Evolutionary conservation across 805 yeast species (phyloP).

Genomic region (Metschnikowia corniflorae): DNA sequence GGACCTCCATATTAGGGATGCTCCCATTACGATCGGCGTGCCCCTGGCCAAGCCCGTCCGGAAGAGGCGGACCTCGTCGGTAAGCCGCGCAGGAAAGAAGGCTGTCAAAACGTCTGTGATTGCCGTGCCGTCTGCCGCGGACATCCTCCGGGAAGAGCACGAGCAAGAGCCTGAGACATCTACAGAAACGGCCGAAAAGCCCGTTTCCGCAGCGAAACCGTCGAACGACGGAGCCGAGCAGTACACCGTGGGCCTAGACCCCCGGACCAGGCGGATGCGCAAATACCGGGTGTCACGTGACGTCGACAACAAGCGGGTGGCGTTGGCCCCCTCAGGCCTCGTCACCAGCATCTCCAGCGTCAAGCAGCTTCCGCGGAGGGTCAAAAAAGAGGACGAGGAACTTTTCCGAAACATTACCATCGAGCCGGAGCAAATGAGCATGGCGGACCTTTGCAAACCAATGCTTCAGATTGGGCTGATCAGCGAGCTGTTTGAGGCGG

Average conservation of each 20-base stretch:
- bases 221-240: conserved; percentile 8
- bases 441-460: conserved; percentile 72
- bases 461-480: conserved; percentile 61
- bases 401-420: conserved; percentile 43
- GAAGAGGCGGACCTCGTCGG: conserved; percentile 20
- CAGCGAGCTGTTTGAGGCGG: conserved; percentile 55
- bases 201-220: background rate
- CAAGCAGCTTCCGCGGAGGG: conserved; percentile 36
- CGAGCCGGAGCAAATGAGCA: conserved; percentile 52
- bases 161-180: conserved; percentile 1
- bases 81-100: conserved; percentile 2
- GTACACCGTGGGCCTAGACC: conserved; percentile 34
- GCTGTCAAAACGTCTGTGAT: conserved; percentile 8
- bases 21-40: conserved; percentile 37
- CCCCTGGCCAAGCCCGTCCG: conserved; percentile 30
- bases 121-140: conserved; percentile 7
- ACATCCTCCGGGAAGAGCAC: conserved; percentile 5
- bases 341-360: conserved; percentile 29
- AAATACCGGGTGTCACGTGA: conserved; percentile 21
- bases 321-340: conserved; percentile 39
- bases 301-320: conserved; percentile 19
- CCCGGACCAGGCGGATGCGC: conserved; percentile 24
- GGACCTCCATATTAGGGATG: conserved; percentile 11
- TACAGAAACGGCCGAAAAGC: background rate
- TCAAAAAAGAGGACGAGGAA: conserved; percentile 33